These are phyloP conservation scores for Calonectria honghensis DNA, from an alignment of 2,329 filamentous ascomycete species.

Conservation along the genomic window DNA sequence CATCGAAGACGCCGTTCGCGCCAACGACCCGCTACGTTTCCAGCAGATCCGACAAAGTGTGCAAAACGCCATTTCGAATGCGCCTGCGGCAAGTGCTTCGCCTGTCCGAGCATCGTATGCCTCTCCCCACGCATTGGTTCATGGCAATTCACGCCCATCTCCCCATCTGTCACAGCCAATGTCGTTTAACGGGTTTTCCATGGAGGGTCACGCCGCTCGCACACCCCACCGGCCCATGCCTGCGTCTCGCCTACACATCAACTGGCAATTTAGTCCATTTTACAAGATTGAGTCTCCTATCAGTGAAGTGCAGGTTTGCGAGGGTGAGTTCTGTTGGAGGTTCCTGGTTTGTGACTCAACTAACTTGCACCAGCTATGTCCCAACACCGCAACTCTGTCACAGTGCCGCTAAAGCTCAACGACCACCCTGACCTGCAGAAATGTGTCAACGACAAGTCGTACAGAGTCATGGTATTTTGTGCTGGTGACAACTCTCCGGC, in stretches of 20 bases:
- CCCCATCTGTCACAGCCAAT: conserved; percentile 46
- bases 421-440: conserved; percentile 72
- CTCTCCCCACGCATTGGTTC: conserved; percentile 31
- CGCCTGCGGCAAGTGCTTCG: conserved; percentile 48
- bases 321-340: conserved; percentile 73
- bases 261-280: conserved; percentile 87
- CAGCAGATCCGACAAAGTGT: conserved; percentile 67
- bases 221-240: conserved; percentile 49
- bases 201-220: conserved; percentile 41
- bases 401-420: conserved; percentile 67
- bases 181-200: conserved; percentile 43
- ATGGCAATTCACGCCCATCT: conserved; percentile 39
- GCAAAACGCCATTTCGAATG: conserved; percentile 58
- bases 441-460: conserved; percentile 75
- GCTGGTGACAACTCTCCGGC: conserved; percentile 77
- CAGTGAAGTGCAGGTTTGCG: conserved; percentile 79
- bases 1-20: conserved; percentile 62
- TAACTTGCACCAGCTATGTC: conserved; percentile 69
- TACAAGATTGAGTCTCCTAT: conserved; percentile 82
- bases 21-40: conserved; percentile 63
- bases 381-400: conserved; percentile 70
- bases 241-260: conserved; percentile 48
- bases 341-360: background rate
- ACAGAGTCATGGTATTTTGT: conserved; percentile 90
- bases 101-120: conserved; percentile 46